Evolutionary conservation across 306 rosid species (phyloP).

Genomic region (Fagus crenata): DNA sequence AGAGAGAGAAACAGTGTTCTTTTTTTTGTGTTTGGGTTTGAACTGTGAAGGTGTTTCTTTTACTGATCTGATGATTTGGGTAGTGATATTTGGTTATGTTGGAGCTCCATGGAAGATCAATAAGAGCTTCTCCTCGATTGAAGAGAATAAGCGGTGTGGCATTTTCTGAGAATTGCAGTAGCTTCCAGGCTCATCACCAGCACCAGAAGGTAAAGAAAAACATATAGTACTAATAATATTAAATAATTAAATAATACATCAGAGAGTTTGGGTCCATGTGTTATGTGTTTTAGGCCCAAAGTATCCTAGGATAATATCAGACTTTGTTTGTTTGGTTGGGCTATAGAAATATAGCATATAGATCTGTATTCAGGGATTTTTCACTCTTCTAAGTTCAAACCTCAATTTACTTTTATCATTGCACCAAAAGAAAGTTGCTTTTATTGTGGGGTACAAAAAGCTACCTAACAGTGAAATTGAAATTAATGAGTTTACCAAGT

Average conservation of each 20-base stretch:
- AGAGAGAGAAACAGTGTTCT: constrained; percentile 10
- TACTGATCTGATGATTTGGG: constrained; percentile 21
- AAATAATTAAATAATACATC: neutral
- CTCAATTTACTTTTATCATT: too few relatives aligned
- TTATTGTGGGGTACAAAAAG: constrained; percentile 30
- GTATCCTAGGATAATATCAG: neutral
- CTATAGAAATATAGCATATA: neutral
- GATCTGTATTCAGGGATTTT: constrained; percentile 19
- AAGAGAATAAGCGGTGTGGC: constrained; percentile 71
- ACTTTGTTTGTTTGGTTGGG: constrained; percentile 13
- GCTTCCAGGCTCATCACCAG: constrained; percentile 47
- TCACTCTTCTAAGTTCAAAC: too few relatives aligned
- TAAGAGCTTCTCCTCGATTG: constrained; percentile 62
- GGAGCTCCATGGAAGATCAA: constrained; percentile 49
- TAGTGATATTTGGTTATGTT: neutral
- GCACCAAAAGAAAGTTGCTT: constrained; percentile 1
- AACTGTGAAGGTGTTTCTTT: neutral
- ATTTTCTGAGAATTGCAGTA: constrained; percentile 55
- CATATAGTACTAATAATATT: neutral
- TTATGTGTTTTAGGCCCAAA: constrained; percentile 1
- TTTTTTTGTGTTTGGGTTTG: neutral
- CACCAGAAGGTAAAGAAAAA: constrained; percentile 30
- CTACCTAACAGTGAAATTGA: constrained; percentile 5
- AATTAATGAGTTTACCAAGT: constrained; percentile 8
- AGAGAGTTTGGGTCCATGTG: constrained; percentile 18